Evolutionary conservation across 1,284 basidiomycete species (phyloP), one percentile per base, ranked within the genome.

Genomic region (Apiotrichum siamense): DNA sequence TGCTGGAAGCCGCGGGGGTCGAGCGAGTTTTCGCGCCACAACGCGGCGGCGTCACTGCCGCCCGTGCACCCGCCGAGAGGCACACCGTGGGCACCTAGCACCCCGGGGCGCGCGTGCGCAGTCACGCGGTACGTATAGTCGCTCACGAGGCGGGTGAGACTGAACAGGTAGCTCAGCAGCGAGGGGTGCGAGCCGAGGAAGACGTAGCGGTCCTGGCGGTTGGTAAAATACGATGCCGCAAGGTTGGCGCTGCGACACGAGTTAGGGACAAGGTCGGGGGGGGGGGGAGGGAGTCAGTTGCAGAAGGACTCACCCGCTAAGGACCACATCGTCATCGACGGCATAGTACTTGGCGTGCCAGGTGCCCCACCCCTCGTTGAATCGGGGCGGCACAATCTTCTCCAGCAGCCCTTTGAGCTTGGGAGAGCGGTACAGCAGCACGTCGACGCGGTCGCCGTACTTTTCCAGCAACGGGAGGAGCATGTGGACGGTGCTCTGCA

Each of bases 281-380:
- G 25, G 23, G 43, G 3, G 17, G 44, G 35, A 7, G n/a, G n/a
- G 13, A 5, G 32, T 33, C 46, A 46, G 26, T 18, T n/a, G 5
- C 32, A 15, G 7, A 33, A 5, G 5, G 32, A 77, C 87, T 75
- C 67, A 93, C 92, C 94, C 96, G 64, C 84, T 90, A 58, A 98
- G 84, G 68, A 98, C 82, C 33, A 98, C 80, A 50, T 91, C 83
- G 67, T 97, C 84, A 67, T 99, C 96, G 1, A 82, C 85, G 17
- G 89, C 89, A 66, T 99, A 99, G 53, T 94, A 82, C 75, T 98
- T 98, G 21, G 92, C 87, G 70, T 98, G 96, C 88, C 94, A 97
- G 4, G 94, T 87, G 0, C 96, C 94, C 86, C 90, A 97, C 0
- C 93, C 96, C 75, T 99, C 96, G 65, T 97, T 93, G 73, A 92